Evolutionary conservation across 768 basidiomycete genomes (phyloP).

Genomic region (Suillus fuscotomentosus): DNA sequence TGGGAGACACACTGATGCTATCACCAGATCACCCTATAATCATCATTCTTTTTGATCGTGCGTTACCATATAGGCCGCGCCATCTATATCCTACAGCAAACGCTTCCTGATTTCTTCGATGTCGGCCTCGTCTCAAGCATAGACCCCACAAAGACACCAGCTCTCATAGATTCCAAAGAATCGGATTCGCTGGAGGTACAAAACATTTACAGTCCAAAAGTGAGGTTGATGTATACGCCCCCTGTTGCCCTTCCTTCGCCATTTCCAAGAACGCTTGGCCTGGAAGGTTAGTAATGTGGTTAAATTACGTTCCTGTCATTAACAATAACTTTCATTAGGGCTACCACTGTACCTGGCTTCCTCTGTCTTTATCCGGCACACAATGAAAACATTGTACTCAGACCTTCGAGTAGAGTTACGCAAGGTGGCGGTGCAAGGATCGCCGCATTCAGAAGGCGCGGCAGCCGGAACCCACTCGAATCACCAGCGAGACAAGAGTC

Average conservation of each 20-base stretch:
- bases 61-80: constrained; percentile 53
- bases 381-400: constrained; percentile 72
- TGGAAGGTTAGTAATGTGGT: constrained; percentile 55
- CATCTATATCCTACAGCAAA: constrained; percentile 63
- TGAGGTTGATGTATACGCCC: constrained; percentile 68
- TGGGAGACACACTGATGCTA: constrained; percentile 30
- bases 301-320: not conserved
- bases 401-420: constrained; percentile 57
- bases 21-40: constrained; percentile 11
- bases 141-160: constrained; percentile 44
- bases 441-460: constrained; percentile 6
- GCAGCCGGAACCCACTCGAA: not conserved
- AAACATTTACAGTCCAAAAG: constrained; percentile 60
- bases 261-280: constrained; percentile 63
- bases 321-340: constrained; percentile 37
- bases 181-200: constrained; percentile 25
- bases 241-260: constrained; percentile 64
- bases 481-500: constrained; percentile 50
- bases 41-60: not conserved
- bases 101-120: constrained; percentile 70
- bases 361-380: constrained; percentile 66
- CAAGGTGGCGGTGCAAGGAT: constrained; percentile 38
- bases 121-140: constrained; percentile 60
- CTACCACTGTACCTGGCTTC: constrained; percentile 70
- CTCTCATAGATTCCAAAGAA: constrained; percentile 16